Percentiles rank a stretch among this genome's conserved stretches.
Conservation (phyloP, 805 yeast species). For the Lipomyces kockii region DNA sequence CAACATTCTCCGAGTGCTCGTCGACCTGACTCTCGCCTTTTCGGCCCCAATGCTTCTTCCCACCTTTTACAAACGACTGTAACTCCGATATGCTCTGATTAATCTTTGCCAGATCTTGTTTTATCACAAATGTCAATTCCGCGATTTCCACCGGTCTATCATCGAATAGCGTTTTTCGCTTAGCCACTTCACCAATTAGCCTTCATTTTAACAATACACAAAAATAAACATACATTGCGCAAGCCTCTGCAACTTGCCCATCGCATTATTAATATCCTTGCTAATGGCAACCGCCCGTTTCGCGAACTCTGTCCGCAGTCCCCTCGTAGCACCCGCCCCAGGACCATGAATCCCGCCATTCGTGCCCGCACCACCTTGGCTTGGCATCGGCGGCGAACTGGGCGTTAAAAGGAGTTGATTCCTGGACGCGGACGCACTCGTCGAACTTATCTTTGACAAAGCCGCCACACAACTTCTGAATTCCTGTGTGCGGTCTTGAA, state of each 20-base stretch:
- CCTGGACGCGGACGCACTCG: slow-evolving; percentile 48
- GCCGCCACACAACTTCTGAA: slow-evolving; percentile 89
- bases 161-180: slow-evolving; percentile 86
- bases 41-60: slow-evolving; percentile 44
- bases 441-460: slow-evolving; percentile 57
- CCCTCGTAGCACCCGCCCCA: slow-evolving; percentile 33
- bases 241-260: slow-evolving; percentile 75
- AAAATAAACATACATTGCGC: slow-evolving; percentile 54
- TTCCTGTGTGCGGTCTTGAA: slow-evolving; percentile 79
- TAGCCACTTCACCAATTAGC: slow-evolving; percentile 59
- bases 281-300: slow-evolving; percentile 79
- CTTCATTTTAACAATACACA: background rate
- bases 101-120: slow-evolving; percentile 82
- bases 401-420: slow-evolving; percentile 36
- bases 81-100: slow-evolving; percentile 70
- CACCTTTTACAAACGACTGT: slow-evolving; percentile 55
- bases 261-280: slow-evolving; percentile 83
- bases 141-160: slow-evolving; percentile 94
- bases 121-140: slow-evolving; percentile 80
- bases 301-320: slow-evolving; percentile 60
- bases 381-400: slow-evolving; percentile 25
- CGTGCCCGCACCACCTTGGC: slow-evolving; percentile 5
- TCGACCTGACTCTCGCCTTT: slow-evolving; percentile 61
- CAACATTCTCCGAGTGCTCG: slow-evolving; percentile 82
- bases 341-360: slow-evolving; percentile 13